A percentile compares a stretch with the other conserved stretches of the same genome.
phyloP scores from a whole-genome alignment of 768 basidiomycete genomes.

The Psilocybe azurescens region DNA sequence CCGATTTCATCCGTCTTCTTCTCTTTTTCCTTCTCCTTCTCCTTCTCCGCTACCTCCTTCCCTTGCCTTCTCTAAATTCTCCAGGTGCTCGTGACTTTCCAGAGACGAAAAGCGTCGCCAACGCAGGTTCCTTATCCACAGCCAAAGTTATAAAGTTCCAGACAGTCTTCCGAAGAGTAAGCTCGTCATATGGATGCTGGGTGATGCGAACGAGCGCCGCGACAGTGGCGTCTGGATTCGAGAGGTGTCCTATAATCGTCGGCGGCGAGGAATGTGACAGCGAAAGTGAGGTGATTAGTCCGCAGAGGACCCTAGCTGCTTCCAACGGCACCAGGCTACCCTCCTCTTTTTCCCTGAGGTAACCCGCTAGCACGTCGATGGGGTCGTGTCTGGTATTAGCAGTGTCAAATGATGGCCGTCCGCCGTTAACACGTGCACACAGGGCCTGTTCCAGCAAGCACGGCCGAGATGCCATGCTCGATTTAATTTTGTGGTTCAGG shows the following conservation, averaged over 20 bases:
- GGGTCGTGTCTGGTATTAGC: constrained; percentile 63
- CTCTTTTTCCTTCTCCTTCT: constrained; percentile 40
- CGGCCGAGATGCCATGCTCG: constrained; percentile 44
- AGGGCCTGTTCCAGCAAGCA: constrained; percentile 81
- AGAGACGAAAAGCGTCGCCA: constrained; percentile 78
- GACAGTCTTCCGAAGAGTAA: constrained; percentile 69
- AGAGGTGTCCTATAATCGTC: constrained; percentile 79
- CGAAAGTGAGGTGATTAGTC: constrained; percentile 70
- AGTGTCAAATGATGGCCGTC: constrained; percentile 49
- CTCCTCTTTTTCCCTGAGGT: constrained; percentile 68
- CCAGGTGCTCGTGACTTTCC: constrained; percentile 67
- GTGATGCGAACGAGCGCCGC: constrained; percentile 71
- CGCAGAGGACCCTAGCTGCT: constrained; percentile 69
- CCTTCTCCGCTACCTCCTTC: constrained; percentile 38
- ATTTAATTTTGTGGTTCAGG: constrained; percentile 66
- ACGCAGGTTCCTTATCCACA: constrained; percentile 85
- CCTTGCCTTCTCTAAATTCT: constrained; percentile 43
- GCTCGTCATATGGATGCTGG: constrained; percentile 82
- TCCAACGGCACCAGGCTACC: constrained; percentile 67
- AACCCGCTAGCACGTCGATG: constrained; percentile 74
- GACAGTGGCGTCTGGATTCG: constrained; percentile 76
- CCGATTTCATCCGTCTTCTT: constrained; percentile 29
- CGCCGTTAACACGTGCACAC: constrained; percentile 63
- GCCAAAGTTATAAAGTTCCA: constrained; percentile 87
- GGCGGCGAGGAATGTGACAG: constrained; percentile 63